Evolutionary conservation across 371 early-diverging fungal genomes (phyloP).

Genomic region (Massospora cicadina): DNA sequence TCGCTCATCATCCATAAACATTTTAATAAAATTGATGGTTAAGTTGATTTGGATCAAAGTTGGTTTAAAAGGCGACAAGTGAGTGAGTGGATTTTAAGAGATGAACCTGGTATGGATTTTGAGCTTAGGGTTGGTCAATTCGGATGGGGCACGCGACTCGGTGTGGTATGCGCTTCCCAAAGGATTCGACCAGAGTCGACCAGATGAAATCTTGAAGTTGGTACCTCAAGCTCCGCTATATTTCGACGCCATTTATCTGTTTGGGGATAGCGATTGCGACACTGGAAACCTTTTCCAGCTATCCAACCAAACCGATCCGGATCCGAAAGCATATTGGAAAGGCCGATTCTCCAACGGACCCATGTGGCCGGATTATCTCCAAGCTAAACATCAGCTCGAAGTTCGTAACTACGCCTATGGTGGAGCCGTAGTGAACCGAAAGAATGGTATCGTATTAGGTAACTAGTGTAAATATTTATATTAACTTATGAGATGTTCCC

Average conservation of each 20-base stretch:
- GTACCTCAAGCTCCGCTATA: not conserved
- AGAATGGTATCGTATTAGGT: not conserved
- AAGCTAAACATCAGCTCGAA: not conserved
- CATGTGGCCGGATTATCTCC: constrained; percentile 17
- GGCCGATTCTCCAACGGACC: constrained; percentile 20
- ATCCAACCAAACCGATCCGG: not conserved
- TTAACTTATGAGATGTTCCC: not conserved
- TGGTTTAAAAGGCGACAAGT: too few species aligned
- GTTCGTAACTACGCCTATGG: constrained; percentile 15
- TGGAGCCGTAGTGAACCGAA: constrained; percentile 11
- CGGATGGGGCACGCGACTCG: not conserved
- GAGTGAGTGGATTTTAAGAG: too few species aligned
- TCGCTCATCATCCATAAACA: too few species aligned
- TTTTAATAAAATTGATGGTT: too few species aligned
- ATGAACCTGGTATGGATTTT: too few species aligned
- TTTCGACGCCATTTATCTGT: constrained; percentile 1
- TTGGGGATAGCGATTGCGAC: constrained; percentile 12
- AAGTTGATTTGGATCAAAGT: too few species aligned
- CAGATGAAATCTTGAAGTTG: not conserved
- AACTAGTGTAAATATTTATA: not conserved
- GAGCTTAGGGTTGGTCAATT: too few species aligned
- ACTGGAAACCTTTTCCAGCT: constrained; percentile 6
- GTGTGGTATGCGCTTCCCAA: not conserved
- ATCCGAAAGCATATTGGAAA: constrained; percentile 12
- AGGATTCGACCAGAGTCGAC: not conserved